phyloP scores from a whole-genome alignment of 805 yeast genomes.

The Pichia kluyveri region DNA sequence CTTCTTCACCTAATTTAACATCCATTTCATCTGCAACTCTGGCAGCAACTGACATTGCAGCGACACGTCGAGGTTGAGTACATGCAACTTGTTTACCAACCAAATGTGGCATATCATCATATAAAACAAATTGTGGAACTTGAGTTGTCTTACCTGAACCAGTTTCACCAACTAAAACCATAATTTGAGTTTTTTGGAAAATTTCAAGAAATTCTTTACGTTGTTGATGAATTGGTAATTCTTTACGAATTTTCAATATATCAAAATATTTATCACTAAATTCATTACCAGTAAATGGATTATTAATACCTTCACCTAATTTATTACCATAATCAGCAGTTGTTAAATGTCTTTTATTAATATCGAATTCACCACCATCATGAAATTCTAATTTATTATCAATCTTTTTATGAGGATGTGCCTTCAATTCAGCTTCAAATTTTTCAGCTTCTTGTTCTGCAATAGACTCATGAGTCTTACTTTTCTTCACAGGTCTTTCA shows the following conservation, averaged over 20 bases:
- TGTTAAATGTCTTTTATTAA: constrained; percentile 50
- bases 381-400: constrained; percentile 38
- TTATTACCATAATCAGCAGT: constrained; percentile 53
- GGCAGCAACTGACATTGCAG: constrained; percentile 97
- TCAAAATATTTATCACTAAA: constrained; percentile 64
- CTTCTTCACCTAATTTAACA: constrained; percentile 85
- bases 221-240: constrained; percentile 90
- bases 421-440: constrained; percentile 45
- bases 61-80: constrained; percentile 96
- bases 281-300: constrained; percentile 71
- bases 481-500: constrained; percentile 38
- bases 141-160: constrained; percentile 99
- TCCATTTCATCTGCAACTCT: constrained; percentile 98
- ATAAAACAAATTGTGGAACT: constrained; percentile 90
- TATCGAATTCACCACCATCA: constrained; percentile 57
- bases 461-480: constrained; percentile 39
- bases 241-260: constrained; percentile 71
- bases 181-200: constrained; percentile 81
- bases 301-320: constrained; percentile 49
- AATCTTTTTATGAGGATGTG: constrained; percentile 37
- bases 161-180: constrained; percentile 98
- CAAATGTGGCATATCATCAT: constrained; percentile 88
- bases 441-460: constrained; percentile 62
- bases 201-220: constrained; percentile 78
- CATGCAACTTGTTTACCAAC: constrained; percentile 83